Evolutionary conservation across 2,329 filamentous ascomycete genomes (phyloP).

Genomic region (Elsinoe batatas): DNA sequence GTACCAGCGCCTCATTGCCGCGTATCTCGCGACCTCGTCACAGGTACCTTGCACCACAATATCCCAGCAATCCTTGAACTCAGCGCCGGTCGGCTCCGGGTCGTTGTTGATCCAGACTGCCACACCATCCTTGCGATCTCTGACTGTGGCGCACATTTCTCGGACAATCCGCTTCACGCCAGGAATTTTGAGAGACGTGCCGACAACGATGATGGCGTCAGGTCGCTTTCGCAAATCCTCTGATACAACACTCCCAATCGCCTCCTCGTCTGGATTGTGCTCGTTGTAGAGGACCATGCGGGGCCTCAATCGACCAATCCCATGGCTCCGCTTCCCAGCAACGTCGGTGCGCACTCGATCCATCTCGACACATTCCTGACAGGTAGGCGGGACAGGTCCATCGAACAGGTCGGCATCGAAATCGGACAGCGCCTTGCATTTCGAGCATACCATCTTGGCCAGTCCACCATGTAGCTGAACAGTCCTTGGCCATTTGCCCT

Average conservation of each 20-base stretch:
- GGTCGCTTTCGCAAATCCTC: conserved; percentile 78
- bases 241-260: conserved; percentile 82
- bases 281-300: conserved; percentile 97
- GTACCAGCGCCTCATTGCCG: conserved; percentile 51
- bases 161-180: conserved; percentile 82
- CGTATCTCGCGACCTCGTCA: conserved; percentile 73
- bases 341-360: conserved; percentile 66
- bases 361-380: conserved; percentile 60
- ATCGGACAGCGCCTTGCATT: conserved; percentile 67
- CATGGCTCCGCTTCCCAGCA: conserved; percentile 83
- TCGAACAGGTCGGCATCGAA: conserved; percentile 75
- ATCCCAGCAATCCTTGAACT: conserved; percentile 91
- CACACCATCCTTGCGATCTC: conserved; percentile 62
- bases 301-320: conserved; percentile 79
- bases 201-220: conserved; percentile 88
- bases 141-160: conserved; percentile 81
- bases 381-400: conserved; percentile 73
- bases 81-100: conserved; percentile 66
- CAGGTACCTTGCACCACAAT: conserved; percentile 77
- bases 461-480: conserved; percentile 90
- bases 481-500: conserved; percentile 80
- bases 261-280: conserved; percentile 90
- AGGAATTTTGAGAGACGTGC: conserved; percentile 90
- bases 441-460: conserved; percentile 93
- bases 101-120: conserved; percentile 94